Conservation (phyloP, 148 eudicot species). For the Vaccinium corymbosum region DNA sequence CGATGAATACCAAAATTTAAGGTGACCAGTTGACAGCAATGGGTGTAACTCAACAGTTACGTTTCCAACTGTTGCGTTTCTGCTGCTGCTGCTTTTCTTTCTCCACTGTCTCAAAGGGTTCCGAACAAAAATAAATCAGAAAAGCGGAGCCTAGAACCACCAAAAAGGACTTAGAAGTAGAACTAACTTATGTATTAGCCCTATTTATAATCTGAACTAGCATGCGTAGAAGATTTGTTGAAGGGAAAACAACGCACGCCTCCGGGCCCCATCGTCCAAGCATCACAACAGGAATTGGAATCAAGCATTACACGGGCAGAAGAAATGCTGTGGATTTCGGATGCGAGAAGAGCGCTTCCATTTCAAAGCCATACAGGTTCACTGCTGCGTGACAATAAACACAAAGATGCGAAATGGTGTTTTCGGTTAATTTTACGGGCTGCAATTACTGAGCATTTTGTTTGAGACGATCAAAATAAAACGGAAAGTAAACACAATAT, state of each 20-base stretch:
- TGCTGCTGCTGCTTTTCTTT: not conserved
- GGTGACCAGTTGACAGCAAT: not conserved
- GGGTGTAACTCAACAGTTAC: not conserved
- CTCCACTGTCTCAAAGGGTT: not conserved
- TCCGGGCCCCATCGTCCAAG: too few relatives aligned
- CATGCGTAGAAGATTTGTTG: not conserved
- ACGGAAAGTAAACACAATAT: not conserved
- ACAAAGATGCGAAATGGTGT: not conserved
- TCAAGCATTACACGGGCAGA: not conserved
- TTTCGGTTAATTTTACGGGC: not conserved
- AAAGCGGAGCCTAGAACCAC: not conserved
- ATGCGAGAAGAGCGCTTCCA: not conserved
- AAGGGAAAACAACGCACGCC: not conserved
- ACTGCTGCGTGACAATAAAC: not conserved
- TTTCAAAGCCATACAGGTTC: conserved; percentile 13
- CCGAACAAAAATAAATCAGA: not conserved
- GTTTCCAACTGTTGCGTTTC: not conserved
- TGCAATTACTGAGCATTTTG: not conserved
- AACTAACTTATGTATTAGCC: not conserved
- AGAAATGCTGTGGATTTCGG: not conserved
- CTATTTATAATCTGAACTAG: not conserved
- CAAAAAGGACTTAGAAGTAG: too few relatives aligned
- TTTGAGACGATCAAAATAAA: not conserved
- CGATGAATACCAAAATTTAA: not conserved
- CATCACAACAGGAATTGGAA: too few relatives aligned